Evolutionary conservation across 2,329 filamentous ascomycete genomes (phyloP).

Genomic region (Penicillium sp.): DNA sequence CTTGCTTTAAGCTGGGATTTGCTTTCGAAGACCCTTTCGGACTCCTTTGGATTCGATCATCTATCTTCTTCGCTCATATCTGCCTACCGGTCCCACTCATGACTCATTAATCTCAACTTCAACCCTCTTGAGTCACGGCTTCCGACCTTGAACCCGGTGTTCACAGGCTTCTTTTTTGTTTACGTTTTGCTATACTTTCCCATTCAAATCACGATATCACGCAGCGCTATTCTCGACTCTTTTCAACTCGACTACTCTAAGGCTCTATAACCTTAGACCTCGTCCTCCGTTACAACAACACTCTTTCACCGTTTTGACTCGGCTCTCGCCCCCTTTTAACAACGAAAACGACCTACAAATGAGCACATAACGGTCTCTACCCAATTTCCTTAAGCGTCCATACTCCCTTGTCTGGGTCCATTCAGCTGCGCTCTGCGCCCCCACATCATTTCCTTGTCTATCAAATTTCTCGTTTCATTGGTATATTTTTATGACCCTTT

Average conservation of each 20-base stretch:
- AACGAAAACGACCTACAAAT: conserved; percentile 40
- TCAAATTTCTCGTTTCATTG: conserved; percentile 10
- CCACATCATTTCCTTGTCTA: conserved; percentile 21
- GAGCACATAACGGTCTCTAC: conserved; percentile 43
- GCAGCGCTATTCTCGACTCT: conserved; percentile 34
- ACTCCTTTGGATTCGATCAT: conserved; percentile 1
- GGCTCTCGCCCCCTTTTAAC: conserved; percentile 17
- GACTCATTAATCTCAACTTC: conserved; percentile 27
- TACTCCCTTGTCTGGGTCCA: conserved; percentile 24
- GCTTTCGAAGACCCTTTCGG: background rate
- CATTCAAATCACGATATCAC: conserved; percentile 39
- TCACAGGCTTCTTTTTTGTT: conserved; percentile 30
- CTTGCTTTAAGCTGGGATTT: conserved; percentile 4
- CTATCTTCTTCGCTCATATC: conserved; percentile 5
- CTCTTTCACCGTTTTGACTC: conserved; percentile 17
- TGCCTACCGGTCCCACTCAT: conserved; percentile 21
- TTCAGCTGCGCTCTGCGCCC: conserved; percentile 27
- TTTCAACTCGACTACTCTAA: conserved; percentile 11
- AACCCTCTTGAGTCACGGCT: conserved; percentile 32
- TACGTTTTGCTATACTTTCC: conserved; percentile 24
- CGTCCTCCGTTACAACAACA: conserved; percentile 13
- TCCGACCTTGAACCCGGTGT: conserved; percentile 37
- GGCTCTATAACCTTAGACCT: conserved; percentile 11
- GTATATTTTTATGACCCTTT: conserved; percentile 25
- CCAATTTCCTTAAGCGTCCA: conserved; percentile 33